These are phyloP conservation scores for Aspergillus haitiensis DNA, from an alignment of 495 filamentous ascomycete genomes.

Conservation along the genomic window DNA sequence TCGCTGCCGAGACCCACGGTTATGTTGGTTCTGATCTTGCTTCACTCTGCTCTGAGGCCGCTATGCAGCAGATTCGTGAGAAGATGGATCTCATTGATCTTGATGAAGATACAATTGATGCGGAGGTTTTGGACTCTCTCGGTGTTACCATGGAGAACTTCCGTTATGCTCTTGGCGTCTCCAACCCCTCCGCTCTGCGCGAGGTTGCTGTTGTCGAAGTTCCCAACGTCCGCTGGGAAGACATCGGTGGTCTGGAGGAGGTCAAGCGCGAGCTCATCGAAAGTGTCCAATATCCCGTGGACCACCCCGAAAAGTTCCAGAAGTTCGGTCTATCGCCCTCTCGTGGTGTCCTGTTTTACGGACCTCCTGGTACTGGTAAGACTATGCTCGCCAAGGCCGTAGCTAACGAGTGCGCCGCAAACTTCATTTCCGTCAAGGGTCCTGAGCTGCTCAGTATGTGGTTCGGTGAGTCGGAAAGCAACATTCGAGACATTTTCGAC, in stretches of 20 bases:
- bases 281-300: constrained; percentile 97
- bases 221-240: constrained; percentile 98
- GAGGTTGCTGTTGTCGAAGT: constrained; percentile 99
- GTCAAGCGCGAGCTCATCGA: constrained; percentile 99
- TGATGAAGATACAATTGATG: constrained; percentile 98
- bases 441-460: constrained; percentile 98
- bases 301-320: constrained; percentile 99
- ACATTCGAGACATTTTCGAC: constrained; percentile 99
- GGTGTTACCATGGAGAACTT: constrained; percentile 99
- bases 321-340: constrained; percentile 99
- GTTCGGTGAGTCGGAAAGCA: constrained; percentile 99
- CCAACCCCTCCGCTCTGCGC: constrained; percentile 97
- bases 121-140: constrained; percentile 95
- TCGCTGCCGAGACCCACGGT: constrained; percentile 97
- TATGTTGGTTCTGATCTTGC: constrained; percentile 98
- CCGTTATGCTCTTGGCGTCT: constrained; percentile 94
- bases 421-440: constrained; percentile 99
- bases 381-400: constrained; percentile 98
- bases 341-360: constrained; percentile 97
- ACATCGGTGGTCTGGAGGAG: constrained; percentile 96
- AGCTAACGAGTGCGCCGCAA: constrained; percentile 97
- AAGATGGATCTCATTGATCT: constrained; percentile 99
- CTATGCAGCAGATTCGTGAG: constrained; percentile 99
- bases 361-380: constrained; percentile 99
- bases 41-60: constrained; percentile 98